Base-by-base conservation (phyloP, 805 yeast species). In the Saccharomycopsis malanga region DNA sequence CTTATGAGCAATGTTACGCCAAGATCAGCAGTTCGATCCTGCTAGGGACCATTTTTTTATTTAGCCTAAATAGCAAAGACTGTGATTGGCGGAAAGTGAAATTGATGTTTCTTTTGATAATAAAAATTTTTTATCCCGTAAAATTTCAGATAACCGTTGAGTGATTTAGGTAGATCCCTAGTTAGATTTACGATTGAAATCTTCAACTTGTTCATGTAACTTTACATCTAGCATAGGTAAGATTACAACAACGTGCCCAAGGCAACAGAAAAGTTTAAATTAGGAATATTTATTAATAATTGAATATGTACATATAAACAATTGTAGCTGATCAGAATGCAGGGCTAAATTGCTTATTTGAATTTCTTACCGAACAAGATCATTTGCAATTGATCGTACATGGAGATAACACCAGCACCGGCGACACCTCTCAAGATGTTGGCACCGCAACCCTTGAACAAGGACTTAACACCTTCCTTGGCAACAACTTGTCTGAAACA, bases 371-470 rank as follows among this genome's bases (percentile, higher is more conserved):
- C 97, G 74, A 88, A 87, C 64, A 89, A 52, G 80, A 88, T 81
- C 75, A 88, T 73, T 78, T 88, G 96, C 72, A 88, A 77, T 78
- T 88, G 95, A 74, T 89, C 97, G 79, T 89, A 88, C 80, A 89
- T 67, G 77, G 97, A 88, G 73, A 88, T 87, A 65, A 89, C 97
- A 86, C 96, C 96, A 69, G 97, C 97, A 82, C 96, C 95, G 73
- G 97, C 97, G 70, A 88, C 96, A 87, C 96, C 96, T 84, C 97
- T 88, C 74, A 88, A 81, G 81, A 88, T 88, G 93, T 88, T 88
- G 73, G 97, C 96, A 83, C 91, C 96, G 75, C 96, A 88, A 79
- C 97, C 97, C 82, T 87, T 89, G 91, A 88, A 88, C 74, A 88
- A 79, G 63, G 97, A 87, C 54, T 68, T 65, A 64, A 86, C 72